Conservation (phyloP, 768 basidiomycete genomes). For the Phaeolepiota aurea region DNA sequence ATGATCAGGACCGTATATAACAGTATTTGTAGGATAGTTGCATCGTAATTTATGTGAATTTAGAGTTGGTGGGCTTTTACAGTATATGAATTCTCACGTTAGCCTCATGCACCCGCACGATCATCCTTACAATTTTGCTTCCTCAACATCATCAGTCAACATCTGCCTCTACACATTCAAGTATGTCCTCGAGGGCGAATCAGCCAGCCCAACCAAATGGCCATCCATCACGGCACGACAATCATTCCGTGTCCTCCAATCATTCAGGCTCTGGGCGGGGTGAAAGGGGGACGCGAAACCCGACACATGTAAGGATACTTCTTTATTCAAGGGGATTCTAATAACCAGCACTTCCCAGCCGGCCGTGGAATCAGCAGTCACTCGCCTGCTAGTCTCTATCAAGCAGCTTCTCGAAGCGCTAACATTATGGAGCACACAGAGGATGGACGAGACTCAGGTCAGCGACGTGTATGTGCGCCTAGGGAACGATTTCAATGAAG, state of each 20-base stretch:
- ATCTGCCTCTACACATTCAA: slow-evolving; percentile 4
- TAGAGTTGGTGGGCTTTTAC: neutral
- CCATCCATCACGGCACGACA: slow-evolving; percentile 45
- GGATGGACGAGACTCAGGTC: slow-evolving; percentile 70
- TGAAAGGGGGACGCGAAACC: slow-evolving; percentile 31
- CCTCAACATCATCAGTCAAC: no score
- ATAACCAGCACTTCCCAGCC: slow-evolving; percentile 32
- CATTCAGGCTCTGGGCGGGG: slow-evolving; percentile 32
- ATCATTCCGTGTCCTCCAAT: slow-evolving; percentile 41
- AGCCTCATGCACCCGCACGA: no score
- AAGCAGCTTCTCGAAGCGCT: slow-evolving; percentile 90
- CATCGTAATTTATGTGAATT: neutral
- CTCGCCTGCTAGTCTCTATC: slow-evolving; percentile 87
- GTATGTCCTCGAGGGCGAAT: slow-evolving; percentile 20
- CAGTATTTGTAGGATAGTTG: neutral
- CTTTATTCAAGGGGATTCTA: slow-evolving; percentile 4
- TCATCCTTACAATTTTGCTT: no score
- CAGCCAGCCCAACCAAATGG: slow-evolving; percentile 18
- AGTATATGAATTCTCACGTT: neutral
- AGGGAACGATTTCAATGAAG: slow-evolving; percentile 95
- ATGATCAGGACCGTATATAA: no score
- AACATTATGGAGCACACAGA: slow-evolving; percentile 72
- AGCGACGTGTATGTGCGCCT: slow-evolving; percentile 96
- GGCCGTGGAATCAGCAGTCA: slow-evolving; percentile 86
- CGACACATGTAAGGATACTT: slow-evolving; percentile 23